Evolutionary conservation across 805 yeast species (phyloP).

Genomic region (Hanseniaspora nectarophila): DNA sequence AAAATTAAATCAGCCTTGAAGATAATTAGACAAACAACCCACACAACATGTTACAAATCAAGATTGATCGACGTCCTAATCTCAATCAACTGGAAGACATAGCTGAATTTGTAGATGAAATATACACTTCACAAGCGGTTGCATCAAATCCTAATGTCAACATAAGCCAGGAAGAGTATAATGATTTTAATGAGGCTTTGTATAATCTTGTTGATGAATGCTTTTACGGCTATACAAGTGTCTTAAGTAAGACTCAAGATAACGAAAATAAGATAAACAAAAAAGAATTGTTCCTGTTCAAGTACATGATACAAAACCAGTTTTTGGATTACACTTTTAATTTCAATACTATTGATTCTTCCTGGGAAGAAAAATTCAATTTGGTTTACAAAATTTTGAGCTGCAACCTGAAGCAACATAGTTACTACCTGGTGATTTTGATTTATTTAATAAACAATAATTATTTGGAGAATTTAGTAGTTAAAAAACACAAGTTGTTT

Average conservation of each 20-base stretch:
- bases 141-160: neutral
- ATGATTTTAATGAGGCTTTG: neutral
- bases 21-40: neutral
- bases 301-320: neutral
- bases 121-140: neutral
- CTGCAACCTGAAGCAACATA: neutral
- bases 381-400: neutral
- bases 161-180: neutral
- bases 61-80: neutral
- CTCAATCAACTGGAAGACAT: neutral
- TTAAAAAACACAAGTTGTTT: neutral
- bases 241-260: neutral
- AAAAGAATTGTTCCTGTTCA: neutral
- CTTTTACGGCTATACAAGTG: neutral
- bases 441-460: neutral
- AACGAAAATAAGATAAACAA: neutral
- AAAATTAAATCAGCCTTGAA: no score
- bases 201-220: slow-evolving; percentile 4
- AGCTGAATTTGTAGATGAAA: neutral
- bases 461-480: neutral
- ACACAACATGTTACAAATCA: neutral
- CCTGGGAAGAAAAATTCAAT: neutral
- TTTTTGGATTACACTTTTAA: neutral
- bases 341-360: neutral
- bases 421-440: neutral